Conservation (phyloP, 768 basidiomycete genomes). For the Galerina marginata region DNA sequence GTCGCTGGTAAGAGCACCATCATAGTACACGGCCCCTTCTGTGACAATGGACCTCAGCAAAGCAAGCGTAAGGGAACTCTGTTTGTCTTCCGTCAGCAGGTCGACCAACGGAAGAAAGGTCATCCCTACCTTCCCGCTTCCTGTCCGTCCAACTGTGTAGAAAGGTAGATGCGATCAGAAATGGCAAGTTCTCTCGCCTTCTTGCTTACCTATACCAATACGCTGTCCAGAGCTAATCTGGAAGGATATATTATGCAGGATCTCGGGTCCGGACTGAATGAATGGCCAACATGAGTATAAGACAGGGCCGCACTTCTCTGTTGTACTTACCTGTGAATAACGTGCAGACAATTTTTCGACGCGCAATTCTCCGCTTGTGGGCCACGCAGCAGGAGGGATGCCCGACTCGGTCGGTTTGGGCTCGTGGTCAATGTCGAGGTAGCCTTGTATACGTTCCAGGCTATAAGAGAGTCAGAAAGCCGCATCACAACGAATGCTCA, state of each 20-base stretch:
- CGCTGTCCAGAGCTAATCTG: constrained; percentile 59
- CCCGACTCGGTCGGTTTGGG: constrained; percentile 39
- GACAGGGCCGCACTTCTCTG: too few relatives aligned
- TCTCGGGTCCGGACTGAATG: constrained; percentile 43
- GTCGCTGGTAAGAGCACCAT: constrained; percentile 50
- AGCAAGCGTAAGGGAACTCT: constrained; percentile 61
- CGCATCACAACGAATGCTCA: neutral
- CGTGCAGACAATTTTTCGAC: constrained; percentile 56
- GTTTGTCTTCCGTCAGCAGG: neutral
- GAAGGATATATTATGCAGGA: constrained; percentile 57
- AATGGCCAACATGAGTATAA: neutral
- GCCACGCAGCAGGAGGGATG: constrained; percentile 63
- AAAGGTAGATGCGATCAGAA: neutral
- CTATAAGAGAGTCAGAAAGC: constrained; percentile 23
- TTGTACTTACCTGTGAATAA: constrained; percentile 40
- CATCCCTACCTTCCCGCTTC: constrained; percentile 48
- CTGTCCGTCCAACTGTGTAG: constrained; percentile 46
- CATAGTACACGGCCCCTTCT: constrained; percentile 60
- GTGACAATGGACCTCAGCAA: constrained; percentile 63
- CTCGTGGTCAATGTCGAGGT: constrained; percentile 64
- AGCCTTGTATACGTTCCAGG: constrained; percentile 74
- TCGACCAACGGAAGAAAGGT: neutral
- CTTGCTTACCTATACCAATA: constrained; percentile 46
- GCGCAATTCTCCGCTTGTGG: constrained; percentile 52
- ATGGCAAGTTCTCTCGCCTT: neutral